These are phyloP conservation scores for Camelina hispida DNA, from an alignment of 345 rosid species.

Conservation along the genomic window DNA sequence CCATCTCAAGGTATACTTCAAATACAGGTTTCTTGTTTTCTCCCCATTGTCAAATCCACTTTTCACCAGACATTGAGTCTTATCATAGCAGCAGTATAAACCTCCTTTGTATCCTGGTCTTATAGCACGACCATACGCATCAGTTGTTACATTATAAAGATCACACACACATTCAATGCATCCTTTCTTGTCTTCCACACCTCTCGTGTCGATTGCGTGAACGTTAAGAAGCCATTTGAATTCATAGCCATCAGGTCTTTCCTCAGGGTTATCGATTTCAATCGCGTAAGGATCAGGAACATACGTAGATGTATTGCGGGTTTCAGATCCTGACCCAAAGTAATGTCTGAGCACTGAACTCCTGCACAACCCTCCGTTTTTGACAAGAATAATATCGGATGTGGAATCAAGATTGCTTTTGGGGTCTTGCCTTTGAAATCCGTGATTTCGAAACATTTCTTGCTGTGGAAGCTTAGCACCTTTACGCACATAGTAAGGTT, in stretches of 20 bases:
- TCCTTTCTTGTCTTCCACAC: slow-evolving; percentile 70
- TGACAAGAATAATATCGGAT: slow-evolving; percentile 42
- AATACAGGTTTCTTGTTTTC: slow-evolving; percentile 55
- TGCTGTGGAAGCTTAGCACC: slow-evolving; percentile 30
- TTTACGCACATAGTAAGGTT: slow-evolving; percentile 52
- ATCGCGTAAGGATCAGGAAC: slow-evolving; percentile 89
- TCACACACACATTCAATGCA: slow-evolving; percentile 82
- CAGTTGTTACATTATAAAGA: slow-evolving; percentile 71
- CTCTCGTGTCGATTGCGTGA: slow-evolving; percentile 88
- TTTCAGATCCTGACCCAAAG: slow-evolving; percentile 89
- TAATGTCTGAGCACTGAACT: slow-evolving; percentile 48
- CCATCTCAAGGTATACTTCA: slow-evolving; percentile 76
- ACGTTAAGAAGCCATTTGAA: slow-evolving; percentile 79
- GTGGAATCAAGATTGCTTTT: slow-evolving; percentile 21
- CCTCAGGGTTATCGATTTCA: slow-evolving; percentile 69
- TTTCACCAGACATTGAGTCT: slow-evolving; percentile 62
- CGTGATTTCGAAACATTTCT: slow-evolving; percentile 25
- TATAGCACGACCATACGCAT: slow-evolving; percentile 53
- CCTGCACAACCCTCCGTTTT: slow-evolving; percentile 76
- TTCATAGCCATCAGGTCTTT: slow-evolving; percentile 68
- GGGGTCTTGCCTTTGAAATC: slow-evolving; percentile 25
- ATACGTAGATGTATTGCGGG: slow-evolving; percentile 62
- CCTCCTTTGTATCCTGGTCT: slow-evolving; percentile 76
- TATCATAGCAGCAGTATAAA: slow-evolving; percentile 67
- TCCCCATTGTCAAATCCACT: slow-evolving; percentile 56